Evolutionary conservation across 441 rosid genomes (phyloP).

Genomic region (Pelargonium fulgidum): DNA sequence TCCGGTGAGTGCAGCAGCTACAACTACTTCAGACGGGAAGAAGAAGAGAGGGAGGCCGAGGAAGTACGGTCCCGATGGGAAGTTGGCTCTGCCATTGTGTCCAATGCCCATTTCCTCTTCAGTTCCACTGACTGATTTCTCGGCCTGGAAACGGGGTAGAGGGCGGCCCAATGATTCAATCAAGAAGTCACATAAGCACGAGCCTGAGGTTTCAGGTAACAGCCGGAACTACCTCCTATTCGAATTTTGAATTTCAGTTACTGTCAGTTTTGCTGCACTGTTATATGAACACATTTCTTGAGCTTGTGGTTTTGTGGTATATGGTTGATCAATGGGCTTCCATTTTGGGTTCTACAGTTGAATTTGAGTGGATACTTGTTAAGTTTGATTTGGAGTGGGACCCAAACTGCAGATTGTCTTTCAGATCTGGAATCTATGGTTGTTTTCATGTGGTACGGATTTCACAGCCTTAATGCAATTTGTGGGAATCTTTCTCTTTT

Average conservation of each 20-base stretch:
- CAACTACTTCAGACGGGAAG: neutral
- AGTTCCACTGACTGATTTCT: constrained; percentile 46
- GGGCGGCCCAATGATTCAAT: constrained; percentile 41
- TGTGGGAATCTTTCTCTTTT: constrained; percentile 31
- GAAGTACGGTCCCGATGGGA: constrained; percentile 53
- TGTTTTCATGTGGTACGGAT: constrained; percentile 20
- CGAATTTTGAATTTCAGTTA: neutral
- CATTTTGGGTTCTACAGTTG: constrained; percentile 18
- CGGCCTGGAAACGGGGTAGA: constrained; percentile 53
- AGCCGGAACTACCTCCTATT: neutral
- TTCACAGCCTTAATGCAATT: constrained; percentile 29
- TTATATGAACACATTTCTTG: neutral
- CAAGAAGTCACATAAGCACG: constrained; percentile 51
- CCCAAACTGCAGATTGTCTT: constrained; percentile 34
- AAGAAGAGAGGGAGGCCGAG: constrained; percentile 33
- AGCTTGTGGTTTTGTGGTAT: neutral
- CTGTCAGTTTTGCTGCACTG: neutral
- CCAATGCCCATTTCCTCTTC: constrained; percentile 71
- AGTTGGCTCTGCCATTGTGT: constrained; percentile 37
- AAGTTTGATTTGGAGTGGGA: constrained; percentile 41
- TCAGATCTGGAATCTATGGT: constrained; percentile 38
- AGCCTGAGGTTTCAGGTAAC: constrained; percentile 46
- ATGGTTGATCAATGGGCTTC: constrained; percentile 10
- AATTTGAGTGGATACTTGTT: constrained; percentile 24
- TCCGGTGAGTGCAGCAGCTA: constrained; percentile 23